A percentile compares a stretch with the other conserved stretches of the same genome.
Evolutionary conservation across 495 filamentous ascomycete genomes (phyloP).

Genomic region (Penicillium subrubescens): DNA sequence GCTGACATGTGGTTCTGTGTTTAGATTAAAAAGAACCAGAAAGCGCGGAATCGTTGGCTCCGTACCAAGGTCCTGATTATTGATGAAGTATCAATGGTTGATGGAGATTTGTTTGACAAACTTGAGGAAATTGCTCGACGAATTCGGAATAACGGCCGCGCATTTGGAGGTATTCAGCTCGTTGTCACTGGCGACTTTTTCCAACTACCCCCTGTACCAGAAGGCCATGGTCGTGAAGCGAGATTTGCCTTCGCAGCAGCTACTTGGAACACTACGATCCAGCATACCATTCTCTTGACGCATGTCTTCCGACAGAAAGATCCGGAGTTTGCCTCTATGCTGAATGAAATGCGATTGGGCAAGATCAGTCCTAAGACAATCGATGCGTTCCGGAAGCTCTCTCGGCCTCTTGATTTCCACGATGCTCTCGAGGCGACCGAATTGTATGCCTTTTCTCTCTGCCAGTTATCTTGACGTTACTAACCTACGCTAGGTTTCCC

Average conservation of each 20-base stretch:
- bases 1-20: constrained; percentile 17
- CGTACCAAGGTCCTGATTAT: constrained; percentile 83
- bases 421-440: constrained; percentile 89
- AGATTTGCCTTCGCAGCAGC: constrained; percentile 93
- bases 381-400: constrained; percentile 68
- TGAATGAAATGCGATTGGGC: constrained; percentile 96
- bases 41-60: constrained; percentile 86
- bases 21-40: constrained; percentile 78
- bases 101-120: constrained; percentile 96
- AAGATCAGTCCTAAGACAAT: constrained; percentile 71
- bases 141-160: constrained; percentile 80
- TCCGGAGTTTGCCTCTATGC: constrained; percentile 87
- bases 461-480: constrained; percentile 28
- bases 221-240: constrained; percentile 61
- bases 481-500: constrained; percentile 66
- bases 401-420: constrained; percentile 66
- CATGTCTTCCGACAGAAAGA: constrained; percentile 96
- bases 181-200: constrained; percentile 98
- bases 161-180: constrained; percentile 95
- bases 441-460: constrained; percentile 54
- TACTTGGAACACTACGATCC: constrained; percentile 88
- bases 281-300: constrained; percentile 93
- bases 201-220: constrained; percentile 91
- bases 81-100: constrained; percentile 98
- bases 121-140: constrained; percentile 83